These are phyloP conservation scores for Agaricus bisporus DNA, from an alignment of 768 basidiomycete species.

Conservation along the genomic window DNA sequence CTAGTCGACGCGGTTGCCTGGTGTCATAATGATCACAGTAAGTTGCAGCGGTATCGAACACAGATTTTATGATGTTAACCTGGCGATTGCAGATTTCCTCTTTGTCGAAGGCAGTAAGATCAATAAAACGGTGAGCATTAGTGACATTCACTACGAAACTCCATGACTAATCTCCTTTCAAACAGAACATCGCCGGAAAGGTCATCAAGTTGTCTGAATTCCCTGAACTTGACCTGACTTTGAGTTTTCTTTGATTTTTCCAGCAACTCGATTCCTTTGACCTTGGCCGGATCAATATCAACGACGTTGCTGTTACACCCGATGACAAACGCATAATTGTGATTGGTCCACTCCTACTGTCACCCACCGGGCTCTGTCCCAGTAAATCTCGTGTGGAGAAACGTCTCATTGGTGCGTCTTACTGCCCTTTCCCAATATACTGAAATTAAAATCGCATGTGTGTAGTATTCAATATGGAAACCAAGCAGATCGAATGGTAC, in stretches of 20 bases:
- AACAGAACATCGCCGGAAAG: slow-evolving; percentile 54
- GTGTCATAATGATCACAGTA: slow-evolving; percentile 61
- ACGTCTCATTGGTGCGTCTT: slow-evolving; percentile 57
- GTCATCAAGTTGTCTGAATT: slow-evolving; percentile 20
- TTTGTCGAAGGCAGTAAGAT: slow-evolving; percentile 64
- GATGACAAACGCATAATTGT: slow-evolving; percentile 60
- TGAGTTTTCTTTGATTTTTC: not conserved
- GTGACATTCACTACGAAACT: too few species aligned
- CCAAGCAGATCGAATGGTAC: slow-evolving; percentile 61
- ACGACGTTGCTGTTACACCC: slow-evolving; percentile 66
- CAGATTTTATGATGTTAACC: not conserved
- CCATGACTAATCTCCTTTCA: not conserved
- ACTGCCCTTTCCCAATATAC: not conserved
- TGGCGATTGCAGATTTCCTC: slow-evolving; percentile 45
- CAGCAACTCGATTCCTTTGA: slow-evolving; percentile 52
- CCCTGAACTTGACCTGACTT: not conserved
- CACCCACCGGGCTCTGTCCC: slow-evolving; percentile 56
- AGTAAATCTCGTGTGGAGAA: slow-evolving; percentile 69
- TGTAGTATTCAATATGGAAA: slow-evolving; percentile 61
- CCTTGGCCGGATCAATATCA: slow-evolving; percentile 57
- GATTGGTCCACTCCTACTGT: slow-evolving; percentile 62
- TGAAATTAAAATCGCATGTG: not conserved
- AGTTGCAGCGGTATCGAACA: not conserved
- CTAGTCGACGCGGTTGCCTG: slow-evolving; percentile 61
- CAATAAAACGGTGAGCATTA: slow-evolving; percentile 44